Evolutionary conservation across 78 protist genomes (phyloP), one percentile per base, ranked within the genome.

Genomic region (Acrasis kona): DNA sequence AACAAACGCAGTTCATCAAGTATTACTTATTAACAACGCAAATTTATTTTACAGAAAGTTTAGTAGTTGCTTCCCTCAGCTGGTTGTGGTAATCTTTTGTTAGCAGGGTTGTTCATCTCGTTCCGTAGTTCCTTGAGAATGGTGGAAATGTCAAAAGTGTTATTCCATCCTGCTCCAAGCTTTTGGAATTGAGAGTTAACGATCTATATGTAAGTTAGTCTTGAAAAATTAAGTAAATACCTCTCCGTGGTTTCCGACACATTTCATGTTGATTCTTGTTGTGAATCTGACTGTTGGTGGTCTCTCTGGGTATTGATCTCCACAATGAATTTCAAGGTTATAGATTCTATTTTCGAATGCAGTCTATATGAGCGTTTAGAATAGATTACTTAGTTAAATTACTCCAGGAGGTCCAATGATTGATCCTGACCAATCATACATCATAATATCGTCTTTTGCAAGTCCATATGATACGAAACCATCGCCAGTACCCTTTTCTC

Each of bases 401-500:
- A n/a, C n/a, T 35, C 78, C 39, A 9, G 50, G 58, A 30, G 92
- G 95, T 6, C 98, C 98, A 7, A 94, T 66, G 32, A 94, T 94
- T n/a, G 95, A 84, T 65, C 93, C 89, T 40, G 70, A 86, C 98
- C 95, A 93, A 67, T 65, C 12, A 4, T 79, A 39, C 72, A 94
- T 32, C 19, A 9, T 76, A 27, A 66, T 80, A 78, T 92, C 96
- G 58, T 82, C 90, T 12, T 70, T 35, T 31, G 31, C 58, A 19
- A 66, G 29, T 72, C 3, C 7, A 10, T 70, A 5, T 7, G 38
- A 19, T 58, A 70, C 29, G 41, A 41, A 41, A 61, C 29, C 93
- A 57, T 91, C 93, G 31, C 91, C 92, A 2, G 79, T 30, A 7
- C 92, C 95, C 72, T 92, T 92, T 70, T 92, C 96, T 6, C 91